These are phyloP conservation scores for Grosmannia serpens DNA, from an alignment of 2,329 filamentous ascomycete genomes.

Conservation along the genomic window DNA sequence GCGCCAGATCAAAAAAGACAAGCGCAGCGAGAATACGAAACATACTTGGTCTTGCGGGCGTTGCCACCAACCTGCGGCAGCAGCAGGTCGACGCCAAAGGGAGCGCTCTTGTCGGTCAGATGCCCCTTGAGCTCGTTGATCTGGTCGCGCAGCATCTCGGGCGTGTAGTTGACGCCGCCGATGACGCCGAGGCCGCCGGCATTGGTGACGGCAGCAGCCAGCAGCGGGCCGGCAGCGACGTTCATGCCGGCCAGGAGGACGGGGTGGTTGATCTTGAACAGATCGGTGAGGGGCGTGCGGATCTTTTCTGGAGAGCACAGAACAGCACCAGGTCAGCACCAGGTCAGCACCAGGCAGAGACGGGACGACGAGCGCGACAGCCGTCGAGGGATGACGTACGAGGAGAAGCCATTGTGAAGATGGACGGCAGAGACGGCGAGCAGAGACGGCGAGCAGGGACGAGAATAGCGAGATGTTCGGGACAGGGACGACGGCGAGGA, in stretches of 20 bases:
- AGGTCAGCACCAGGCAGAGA: no score
- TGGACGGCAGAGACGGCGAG: conserved; percentile 3
- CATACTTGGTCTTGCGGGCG: conserved; percentile 84
- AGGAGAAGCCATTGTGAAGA: conserved; percentile 59
- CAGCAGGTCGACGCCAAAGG: conserved; percentile 88
- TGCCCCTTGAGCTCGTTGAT: conserved; percentile 87
- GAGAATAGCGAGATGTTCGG: not conserved
- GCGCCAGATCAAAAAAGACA: not conserved
- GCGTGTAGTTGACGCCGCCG: conserved; percentile 89
- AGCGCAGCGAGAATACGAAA: conserved; percentile 10
- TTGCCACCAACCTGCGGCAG: conserved; percentile 89
- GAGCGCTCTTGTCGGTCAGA: conserved; percentile 80
- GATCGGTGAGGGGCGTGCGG: conserved; percentile 84
- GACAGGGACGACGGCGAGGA: not conserved
- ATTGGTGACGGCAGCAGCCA: conserved; percentile 94
- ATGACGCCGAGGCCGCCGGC: conserved; percentile 94
- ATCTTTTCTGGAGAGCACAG: conserved; percentile 56
- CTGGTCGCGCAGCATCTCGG: conserved; percentile 93
- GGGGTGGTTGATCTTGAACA: conserved; percentile 96
- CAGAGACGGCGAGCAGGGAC: not conserved
- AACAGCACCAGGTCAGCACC: not conserved
- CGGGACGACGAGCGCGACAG: not conserved
- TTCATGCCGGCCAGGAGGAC: conserved; percentile 97
- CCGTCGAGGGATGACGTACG: conserved; percentile 42
- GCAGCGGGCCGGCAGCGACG: conserved; percentile 90